phyloP scores from a whole-genome alignment of 2,329 filamentous ascomycete species.

The Thelonectria rubi region DNA sequence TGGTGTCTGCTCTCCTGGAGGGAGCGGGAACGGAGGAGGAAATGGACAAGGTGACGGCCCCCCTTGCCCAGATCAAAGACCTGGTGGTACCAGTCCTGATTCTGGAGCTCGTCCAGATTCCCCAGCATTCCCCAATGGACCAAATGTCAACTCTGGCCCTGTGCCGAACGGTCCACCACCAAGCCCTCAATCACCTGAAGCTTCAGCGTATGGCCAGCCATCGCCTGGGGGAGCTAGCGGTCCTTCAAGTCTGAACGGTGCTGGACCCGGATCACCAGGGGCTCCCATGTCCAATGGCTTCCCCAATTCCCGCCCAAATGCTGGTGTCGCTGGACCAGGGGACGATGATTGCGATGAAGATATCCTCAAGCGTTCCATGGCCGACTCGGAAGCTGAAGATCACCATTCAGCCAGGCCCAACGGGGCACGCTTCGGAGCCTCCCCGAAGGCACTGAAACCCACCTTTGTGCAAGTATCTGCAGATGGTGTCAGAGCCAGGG shows the following conservation, averaged over 20 bases:
- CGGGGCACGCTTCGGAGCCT: not conserved
- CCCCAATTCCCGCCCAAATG: not conserved
- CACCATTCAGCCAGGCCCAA: not conserved
- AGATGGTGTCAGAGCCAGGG: not conserved
- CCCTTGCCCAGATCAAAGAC: not conserved
- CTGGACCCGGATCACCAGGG: not conserved
- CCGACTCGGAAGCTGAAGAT: not conserved
- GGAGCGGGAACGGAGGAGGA: not conserved
- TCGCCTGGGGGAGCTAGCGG: not conserved
- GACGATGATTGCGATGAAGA: slow-evolving; percentile 2
- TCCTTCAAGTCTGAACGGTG: not conserved
- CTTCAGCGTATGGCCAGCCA: not conserved
- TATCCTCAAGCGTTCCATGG: not conserved
- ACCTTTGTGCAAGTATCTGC: not conserved
- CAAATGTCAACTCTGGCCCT: not conserved
- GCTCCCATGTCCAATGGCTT: not conserved
- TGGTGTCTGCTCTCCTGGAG: not conserved
- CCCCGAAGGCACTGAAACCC: no score
- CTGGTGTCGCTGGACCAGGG: not conserved
- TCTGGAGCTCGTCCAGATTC: not conserved
- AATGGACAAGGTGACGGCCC: not conserved
- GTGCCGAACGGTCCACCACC: not conserved
- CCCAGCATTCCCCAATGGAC: not conserved
- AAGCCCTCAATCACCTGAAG: not conserved
- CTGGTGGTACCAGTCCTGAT: not conserved